Percentiles rank a stretch among this genome's conserved stretches.
Conservation (phyloP, 441 rosid species). For the Populus hybrid region DNA sequence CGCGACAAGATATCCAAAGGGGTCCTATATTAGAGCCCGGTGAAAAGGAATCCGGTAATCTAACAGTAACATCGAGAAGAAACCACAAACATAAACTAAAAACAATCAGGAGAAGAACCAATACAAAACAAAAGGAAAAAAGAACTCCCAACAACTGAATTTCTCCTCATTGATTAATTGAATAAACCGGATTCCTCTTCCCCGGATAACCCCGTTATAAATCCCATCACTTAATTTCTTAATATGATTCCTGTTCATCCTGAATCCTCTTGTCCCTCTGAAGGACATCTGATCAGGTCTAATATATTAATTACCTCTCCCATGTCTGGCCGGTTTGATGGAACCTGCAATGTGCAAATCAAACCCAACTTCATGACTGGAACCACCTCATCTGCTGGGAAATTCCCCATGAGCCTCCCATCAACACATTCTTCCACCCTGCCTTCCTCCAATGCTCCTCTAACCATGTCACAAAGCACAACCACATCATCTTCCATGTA, state of each 20-base stretch:
- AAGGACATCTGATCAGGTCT: constrained; percentile 89
- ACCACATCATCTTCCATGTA: constrained; percentile 98
- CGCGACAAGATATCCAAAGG: constrained; percentile 24
- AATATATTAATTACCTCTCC: constrained; percentile 85
- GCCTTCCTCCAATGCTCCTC: constrained; percentile 86
- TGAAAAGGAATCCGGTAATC: constrained; percentile 75
- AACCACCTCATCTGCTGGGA: constrained; percentile 72
- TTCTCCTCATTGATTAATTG: constrained; percentile 34
- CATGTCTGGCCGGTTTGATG: constrained; percentile 31
- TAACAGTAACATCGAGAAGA: constrained; percentile 34
- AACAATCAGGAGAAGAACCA: constrained; percentile 28
- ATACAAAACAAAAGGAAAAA: constrained; percentile 21
- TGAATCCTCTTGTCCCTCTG: constrained; percentile 73
- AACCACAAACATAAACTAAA: constrained; percentile 32
- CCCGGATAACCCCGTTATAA: constrained; percentile 48
- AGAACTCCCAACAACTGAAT: constrained; percentile 27
- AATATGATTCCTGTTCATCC: constrained; percentile 32
- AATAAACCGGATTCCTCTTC: constrained; percentile 82
- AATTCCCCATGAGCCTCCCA: constrained; percentile 59
- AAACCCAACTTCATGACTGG: constrained; percentile 89
- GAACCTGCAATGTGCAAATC: constrained; percentile 91
- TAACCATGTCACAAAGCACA: constrained; percentile 87
- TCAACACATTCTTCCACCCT: constrained; percentile 81
- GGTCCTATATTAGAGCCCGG: constrained; percentile 62
- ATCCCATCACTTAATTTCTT: constrained; percentile 15